Base-by-base conservation (phyloP, 2,329 filamentous ascomycete genomes). In the Cordyceps javanica region DNA sequence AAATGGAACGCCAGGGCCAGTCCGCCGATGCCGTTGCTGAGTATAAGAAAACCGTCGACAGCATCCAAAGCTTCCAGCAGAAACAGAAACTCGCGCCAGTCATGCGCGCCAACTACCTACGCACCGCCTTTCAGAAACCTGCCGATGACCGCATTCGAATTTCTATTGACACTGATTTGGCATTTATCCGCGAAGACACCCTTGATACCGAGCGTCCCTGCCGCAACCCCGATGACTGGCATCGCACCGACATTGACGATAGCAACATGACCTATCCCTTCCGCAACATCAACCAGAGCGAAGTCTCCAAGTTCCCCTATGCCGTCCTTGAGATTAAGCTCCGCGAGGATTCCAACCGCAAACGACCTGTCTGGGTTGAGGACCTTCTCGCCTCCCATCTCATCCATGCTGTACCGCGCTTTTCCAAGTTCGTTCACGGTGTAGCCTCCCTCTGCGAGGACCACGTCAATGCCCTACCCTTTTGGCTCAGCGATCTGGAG, bases 381-480 rank as follows among this genome's bases (percentile, higher is more conserved):
- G 94, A 99, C 64, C 76, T 99, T 64, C 97, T 96, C 84, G 81
- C 83, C 54, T 97, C 91, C 5, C 93, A 99, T 71, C 82, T 99
- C 5, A 89, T 99, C 62, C 91, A 96, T 69, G 86, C 91, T 46
- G 87, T 89, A 0, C 90, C 92, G 1, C 85, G 89, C 52, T 99
- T 99, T 75, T 97, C 91, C 66, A 99, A 99, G 72, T 99, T 97
- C 65, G 89, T 96, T 2, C 93, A 99, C 66, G 94, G 94, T 60
- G 87, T 95, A 5, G 92, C 93, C 8, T 87, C 88, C 39, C 80
- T 99, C 2, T 97, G 97, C 64, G 94, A 97, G 67, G 91, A 99
- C 72, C 85, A 96, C 67, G 92, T 99, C 71, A 97, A 97, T 74
- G 92, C 85, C 61, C 86, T 97, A 67, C 94, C 94, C 14, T 97